Evolutionary conservation across 2,329 filamentous ascomycete genomes (phyloP).

Genomic region (Pseudogymnoascus sp.): DNA sequence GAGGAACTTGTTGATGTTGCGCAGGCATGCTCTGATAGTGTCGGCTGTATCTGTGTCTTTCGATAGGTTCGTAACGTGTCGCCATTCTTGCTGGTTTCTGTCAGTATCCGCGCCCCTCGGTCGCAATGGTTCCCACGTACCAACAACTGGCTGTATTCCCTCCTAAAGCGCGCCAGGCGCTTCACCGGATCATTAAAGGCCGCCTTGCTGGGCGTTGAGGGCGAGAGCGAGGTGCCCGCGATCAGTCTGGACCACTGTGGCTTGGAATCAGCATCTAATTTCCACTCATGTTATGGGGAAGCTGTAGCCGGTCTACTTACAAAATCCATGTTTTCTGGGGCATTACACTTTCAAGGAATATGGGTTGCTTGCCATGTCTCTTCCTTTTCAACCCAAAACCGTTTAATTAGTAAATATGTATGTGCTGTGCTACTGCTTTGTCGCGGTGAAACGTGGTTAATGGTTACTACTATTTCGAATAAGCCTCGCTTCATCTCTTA

Average conservation of each 20-base stretch:
- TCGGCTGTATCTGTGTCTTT: slow-evolving; percentile 55
- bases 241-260: slow-evolving; percentile 59
- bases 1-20: slow-evolving; percentile 62
- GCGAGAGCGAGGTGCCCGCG: slow-evolving; percentile 51
- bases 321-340: background rate
- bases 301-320: background rate
- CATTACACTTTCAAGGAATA: background rate
- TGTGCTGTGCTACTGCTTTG: background rate
- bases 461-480: background rate
- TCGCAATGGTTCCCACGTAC: slow-evolving; percentile 32
- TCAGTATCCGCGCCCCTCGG: slow-evolving; percentile 8
- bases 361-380: background rate
- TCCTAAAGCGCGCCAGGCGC: slow-evolving; percentile 58
- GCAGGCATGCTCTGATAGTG: slow-evolving; percentile 52
- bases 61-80: slow-evolving; percentile 51
- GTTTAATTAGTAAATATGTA: background rate
- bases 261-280: slow-evolving; percentile 5
- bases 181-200: slow-evolving; percentile 54
- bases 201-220: slow-evolving; percentile 47
- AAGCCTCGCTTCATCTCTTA: slow-evolving; percentile 4
- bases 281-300: background rate
- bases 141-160: slow-evolving; percentile 55
- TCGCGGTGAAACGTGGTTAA: background rate
- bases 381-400: background rate
- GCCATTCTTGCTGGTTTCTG: slow-evolving; percentile 46